Evolutionary conservation across 73 alveolate species (phyloP), one percentile per base, ranked within the genome.

Genomic region (Paramecium octaurelia): DNA sequence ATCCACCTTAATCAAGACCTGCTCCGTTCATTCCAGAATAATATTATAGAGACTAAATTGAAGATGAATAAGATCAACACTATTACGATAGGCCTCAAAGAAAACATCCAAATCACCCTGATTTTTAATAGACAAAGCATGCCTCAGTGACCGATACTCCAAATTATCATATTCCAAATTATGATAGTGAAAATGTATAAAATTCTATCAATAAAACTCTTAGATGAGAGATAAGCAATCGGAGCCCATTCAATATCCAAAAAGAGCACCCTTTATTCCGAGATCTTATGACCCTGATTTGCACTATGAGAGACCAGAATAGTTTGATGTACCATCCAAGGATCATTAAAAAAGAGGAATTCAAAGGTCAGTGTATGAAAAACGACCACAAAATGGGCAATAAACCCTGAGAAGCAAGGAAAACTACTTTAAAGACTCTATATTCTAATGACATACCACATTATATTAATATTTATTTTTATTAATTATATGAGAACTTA

Each of bases 361-460:
- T 12, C 48, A 64, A 64, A 64, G 84, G 27, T 64, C 42, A 64
- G 84, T 64, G 12, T 64, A 64, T 64, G 84, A 64, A 34, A 64
- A 64, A 8, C 7, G 84, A 64, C 84, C 84, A 21, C n/a, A 64
- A 27, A 27, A 54, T 54, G 12, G 21, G 7, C 50, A 64, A 64
- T 34, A 64, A 64, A 31, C 84, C 50, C 27, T 23, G 27, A 64
- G 84, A 64, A 64, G 20, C 4, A 42, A 80, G 21, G 91, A 80
- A 42, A 48, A 80, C 20, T 80, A 80, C 75, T 80, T 80, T 44
- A 80, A 42, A 48, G 91, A 80, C 57, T 24, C 36, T 24, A 80
- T 80, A 80, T 80, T 80, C 73, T 31, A 80, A 23, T 80, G 91
- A 80, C 3, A 36, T 31, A 34, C 5, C n/a, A 75, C 12, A 36